Evolutionary conservation across 2,329 filamentous ascomycete genomes (phyloP).

Genomic region (Trichoderma koningiopsis): DNA sequence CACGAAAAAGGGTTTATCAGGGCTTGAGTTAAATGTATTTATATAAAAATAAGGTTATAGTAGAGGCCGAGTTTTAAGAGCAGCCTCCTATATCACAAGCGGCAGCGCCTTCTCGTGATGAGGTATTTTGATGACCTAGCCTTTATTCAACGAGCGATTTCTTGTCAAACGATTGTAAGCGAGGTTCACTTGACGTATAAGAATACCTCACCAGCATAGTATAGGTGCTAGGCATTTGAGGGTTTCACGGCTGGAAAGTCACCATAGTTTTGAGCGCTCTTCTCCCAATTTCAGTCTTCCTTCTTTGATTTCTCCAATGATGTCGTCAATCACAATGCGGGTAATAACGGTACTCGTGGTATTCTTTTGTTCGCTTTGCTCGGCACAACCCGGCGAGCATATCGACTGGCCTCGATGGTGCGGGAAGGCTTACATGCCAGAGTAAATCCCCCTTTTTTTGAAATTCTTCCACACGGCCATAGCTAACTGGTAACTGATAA

Average conservation of each 20-base stretch:
- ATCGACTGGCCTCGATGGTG: slow-evolving; percentile 51
- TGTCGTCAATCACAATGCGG: background rate
- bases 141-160: background rate
- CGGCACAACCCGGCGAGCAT: slow-evolving; percentile 41
- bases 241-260: background rate
- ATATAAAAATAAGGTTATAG: background rate
- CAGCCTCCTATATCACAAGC: background rate
- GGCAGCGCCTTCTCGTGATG: background rate
- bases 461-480: background rate
- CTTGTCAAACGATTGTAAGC: background rate
- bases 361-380: background rate
- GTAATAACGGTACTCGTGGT: background rate
- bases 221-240: background rate
- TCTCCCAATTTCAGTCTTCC: too few relatives aligned
- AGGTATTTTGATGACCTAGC: background rate
- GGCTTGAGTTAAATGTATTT: background rate
- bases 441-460: slow-evolving; percentile 33
- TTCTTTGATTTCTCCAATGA: background rate
- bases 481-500: too few relatives aligned
- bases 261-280: too few relatives aligned
- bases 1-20: background rate
- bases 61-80: background rate
- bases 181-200: background rate
- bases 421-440: slow-evolving; percentile 49
- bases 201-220: background rate